These are phyloP conservation scores for Canna indica DNA, from an alignment of 176 grass and related monocot species.

Conservation along the genomic window DNA sequence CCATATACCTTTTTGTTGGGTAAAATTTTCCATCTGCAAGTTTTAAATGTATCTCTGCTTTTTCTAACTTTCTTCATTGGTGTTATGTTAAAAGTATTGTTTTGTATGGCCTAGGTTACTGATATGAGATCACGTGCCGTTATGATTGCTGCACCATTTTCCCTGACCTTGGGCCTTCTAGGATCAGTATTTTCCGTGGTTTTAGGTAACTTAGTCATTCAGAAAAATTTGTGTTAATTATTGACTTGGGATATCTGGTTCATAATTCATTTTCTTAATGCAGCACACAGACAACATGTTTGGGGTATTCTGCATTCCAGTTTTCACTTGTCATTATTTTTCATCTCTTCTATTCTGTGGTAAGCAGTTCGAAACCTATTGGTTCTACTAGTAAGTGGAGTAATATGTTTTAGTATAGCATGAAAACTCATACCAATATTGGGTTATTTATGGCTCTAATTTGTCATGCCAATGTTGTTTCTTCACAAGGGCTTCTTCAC, in stretches of 20 bases:
- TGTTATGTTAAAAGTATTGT: neutral
- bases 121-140: conserved; percentile 15
- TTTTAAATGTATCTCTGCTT: too few relatives aligned
- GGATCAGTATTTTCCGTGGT: conserved; percentile 20
- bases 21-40: too few relatives aligned
- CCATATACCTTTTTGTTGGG: too few relatives aligned
- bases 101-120: conserved; percentile 5
- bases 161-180: conserved; percentile 20
- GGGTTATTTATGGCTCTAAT: too few relatives aligned
- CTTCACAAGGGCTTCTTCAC: too few relatives aligned
- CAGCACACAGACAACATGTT: conserved; percentile 17
- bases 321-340: conserved; percentile 17
- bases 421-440: too few relatives aligned
- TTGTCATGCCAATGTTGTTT: too few relatives aligned
- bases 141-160: conserved; percentile 28
- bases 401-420: neutral
- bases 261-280: neutral
- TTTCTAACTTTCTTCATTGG: neutral
- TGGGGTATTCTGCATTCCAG: conserved; percentile 20
- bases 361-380: neutral
- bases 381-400: neutral
- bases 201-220: conserved; percentile 7
- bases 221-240: neutral
- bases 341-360: conserved; percentile 21
- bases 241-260: neutral